A percentile compares a stretch with the other conserved stretches of the same genome.
phyloP scores from a whole-genome alignment of 1,284 basidiomycete species.

The Trametes hirsuta region DNA sequence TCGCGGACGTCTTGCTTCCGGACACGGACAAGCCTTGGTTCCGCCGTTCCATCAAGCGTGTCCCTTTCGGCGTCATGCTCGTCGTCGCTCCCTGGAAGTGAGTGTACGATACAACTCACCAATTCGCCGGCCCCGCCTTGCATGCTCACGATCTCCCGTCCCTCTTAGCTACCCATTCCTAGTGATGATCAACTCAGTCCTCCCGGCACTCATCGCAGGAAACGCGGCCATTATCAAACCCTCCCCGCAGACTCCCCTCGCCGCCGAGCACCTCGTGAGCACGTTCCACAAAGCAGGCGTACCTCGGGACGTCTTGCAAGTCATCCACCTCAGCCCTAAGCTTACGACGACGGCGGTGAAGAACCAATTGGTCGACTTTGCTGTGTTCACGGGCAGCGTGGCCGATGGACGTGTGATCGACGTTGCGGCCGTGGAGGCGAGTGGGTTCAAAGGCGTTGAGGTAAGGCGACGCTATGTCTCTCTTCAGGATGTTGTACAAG shows the following conservation, averaged over 20 bases:
- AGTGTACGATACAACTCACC: slow-evolving; percentile 28
- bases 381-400: slow-evolving; percentile 92
- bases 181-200: slow-evolving; percentile 85
- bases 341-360: slow-evolving; percentile 68
- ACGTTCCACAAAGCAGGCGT: slow-evolving; percentile 78
- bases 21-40: slow-evolving; percentile 85
- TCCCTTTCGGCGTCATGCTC: slow-evolving; percentile 87
- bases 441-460: slow-evolving; percentile 84
- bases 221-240: slow-evolving; percentile 93
- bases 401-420: slow-evolving; percentile 66
- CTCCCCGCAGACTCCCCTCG: slow-evolving; percentile 91
- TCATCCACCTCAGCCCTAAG: slow-evolving; percentile 76
- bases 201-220: slow-evolving; percentile 87
- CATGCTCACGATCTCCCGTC: neutral
- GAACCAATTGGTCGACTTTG: slow-evolving; percentile 76
- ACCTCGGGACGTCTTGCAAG: slow-evolving; percentile 76
- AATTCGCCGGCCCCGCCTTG: slow-evolving; percentile 2
- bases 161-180: slow-evolving; percentile 82
- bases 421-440: slow-evolving; percentile 58
- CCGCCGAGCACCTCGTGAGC: slow-evolving; percentile 78
- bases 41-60: slow-evolving; percentile 79
- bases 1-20: slow-evolving; percentile 76
- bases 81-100: slow-evolving; percentile 92
- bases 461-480: slow-evolving; percentile 37
- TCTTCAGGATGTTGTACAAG: too few species aligned